phyloP scores from a whole-genome alignment of 2,329 filamentous ascomycete species.

The Sporothrix inflata region DNA sequence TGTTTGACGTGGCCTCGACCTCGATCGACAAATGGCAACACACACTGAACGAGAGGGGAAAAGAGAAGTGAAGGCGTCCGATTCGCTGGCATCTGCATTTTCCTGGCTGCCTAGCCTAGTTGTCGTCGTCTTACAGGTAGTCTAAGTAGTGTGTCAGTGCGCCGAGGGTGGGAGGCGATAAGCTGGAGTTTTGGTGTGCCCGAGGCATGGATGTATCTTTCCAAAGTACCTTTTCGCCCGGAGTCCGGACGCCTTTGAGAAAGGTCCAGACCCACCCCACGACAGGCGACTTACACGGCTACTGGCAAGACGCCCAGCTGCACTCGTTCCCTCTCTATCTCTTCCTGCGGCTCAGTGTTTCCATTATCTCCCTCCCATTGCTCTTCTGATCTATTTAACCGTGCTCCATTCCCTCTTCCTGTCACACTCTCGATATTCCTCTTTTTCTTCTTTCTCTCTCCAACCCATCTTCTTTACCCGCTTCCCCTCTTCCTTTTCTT shows the following conservation, averaged over 20 bases:
- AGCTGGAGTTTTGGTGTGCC: conserved; percentile 13
- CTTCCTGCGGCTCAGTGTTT: not conserved
- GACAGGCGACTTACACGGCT: not conserved
- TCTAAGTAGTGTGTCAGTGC: not conserved
- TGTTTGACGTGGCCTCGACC: conserved; percentile 18
- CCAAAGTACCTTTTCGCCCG: conserved; percentile 20
- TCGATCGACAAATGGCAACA: not conserved
- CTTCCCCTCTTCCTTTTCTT: not conserved
- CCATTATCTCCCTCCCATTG: not conserved
- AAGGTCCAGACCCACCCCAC: not conserved
- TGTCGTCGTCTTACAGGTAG: conserved; percentile 6
- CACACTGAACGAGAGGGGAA: not conserved
- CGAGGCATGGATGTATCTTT: not conserved
- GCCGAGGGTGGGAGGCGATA: conserved; percentile 17
- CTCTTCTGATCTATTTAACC: conserved; percentile 22
- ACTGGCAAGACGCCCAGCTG: not conserved
- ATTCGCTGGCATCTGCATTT: not conserved
- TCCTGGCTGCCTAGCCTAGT: conserved; percentile 23
- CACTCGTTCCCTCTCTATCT: not conserved
- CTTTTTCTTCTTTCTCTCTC: not conserved
- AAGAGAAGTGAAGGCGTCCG: no score
- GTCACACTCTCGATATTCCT: not conserved
- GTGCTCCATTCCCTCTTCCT: not conserved
- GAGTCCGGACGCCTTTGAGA: not conserved
- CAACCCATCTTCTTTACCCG: conserved; percentile 2